Evolutionary conservation across 2,329 filamentous ascomycete species (phyloP).

Genomic region (Graphilbum fragrans): DNA sequence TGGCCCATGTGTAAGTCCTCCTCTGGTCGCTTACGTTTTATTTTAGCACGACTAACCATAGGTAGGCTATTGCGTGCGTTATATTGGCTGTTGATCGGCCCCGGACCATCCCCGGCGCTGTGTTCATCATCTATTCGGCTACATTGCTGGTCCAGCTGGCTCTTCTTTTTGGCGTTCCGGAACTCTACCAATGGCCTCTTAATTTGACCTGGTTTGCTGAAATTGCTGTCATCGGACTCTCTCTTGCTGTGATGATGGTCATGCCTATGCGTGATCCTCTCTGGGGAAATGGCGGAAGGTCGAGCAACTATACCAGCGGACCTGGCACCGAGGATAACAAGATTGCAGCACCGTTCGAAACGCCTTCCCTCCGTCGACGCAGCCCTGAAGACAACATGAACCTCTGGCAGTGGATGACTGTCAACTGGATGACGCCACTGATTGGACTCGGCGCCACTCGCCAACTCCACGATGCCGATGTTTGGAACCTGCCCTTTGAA

Average conservation of each 20-base stretch:
- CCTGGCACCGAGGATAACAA: constrained; percentile 1
- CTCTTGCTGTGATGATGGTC: constrained; percentile 41
- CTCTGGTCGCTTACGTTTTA: neutral
- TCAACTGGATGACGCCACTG: constrained; percentile 70
- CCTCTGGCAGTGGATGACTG: constrained; percentile 73
- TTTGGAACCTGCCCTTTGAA: constrained; percentile 69
- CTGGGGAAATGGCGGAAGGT: constrained; percentile 29
- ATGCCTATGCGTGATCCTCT: constrained; percentile 59
- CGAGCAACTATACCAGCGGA: neutral
- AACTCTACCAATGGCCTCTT: constrained; percentile 13
- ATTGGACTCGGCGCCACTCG: constrained; percentile 51
- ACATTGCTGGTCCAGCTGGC: constrained; percentile 19
- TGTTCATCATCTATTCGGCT: constrained; percentile 17
- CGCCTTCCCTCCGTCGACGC: constrained; percentile 47
- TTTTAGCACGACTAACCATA: too few species aligned
- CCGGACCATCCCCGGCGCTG: constrained; percentile 14
- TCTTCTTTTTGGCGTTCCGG: constrained; percentile 19
- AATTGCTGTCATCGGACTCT: constrained; percentile 28
- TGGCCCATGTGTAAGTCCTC: constrained; percentile 23
- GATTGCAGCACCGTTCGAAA: constrained; percentile 43
- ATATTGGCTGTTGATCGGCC: constrained; percentile 19
- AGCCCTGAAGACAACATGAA: constrained; percentile 69
- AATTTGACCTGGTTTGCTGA: constrained; percentile 16
- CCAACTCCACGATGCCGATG: constrained; percentile 64
- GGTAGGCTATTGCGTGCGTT: constrained; percentile 7